Base-by-base conservation (phyloP, 1,139 yeast genomes). In the Debaryomyces nepalensis region DNA sequence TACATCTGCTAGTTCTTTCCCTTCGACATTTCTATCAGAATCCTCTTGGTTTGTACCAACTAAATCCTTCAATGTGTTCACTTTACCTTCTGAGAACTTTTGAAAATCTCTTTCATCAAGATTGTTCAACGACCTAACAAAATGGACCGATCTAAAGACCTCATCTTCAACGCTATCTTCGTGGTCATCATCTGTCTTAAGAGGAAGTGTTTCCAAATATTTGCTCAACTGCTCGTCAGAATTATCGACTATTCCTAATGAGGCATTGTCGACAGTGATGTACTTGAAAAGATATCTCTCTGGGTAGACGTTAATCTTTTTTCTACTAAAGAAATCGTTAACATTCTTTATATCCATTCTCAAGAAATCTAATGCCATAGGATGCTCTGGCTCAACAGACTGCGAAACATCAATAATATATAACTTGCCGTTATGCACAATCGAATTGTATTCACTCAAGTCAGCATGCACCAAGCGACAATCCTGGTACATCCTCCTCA, bases 261-360 rank as follows among this genome's bases (percentile, higher is more conserved):
- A 70, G 5, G 73, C 73, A 43, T 77, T 48, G 20, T 62, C 52
- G 47, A 68, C 67, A 39, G 66, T 86, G 20, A 90, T 81, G 57
- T 85, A 89, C 57, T 81, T 82, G 68, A 91, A 95, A 21, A 93
- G 74, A 24, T 81, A 73, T 48, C 96, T 75, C 61, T 93, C 99
- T 2, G 95, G 81, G 52, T 87, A 86, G 4, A 88, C 85, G 43
- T 79, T 77, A 31, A 90, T 87, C 60, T 84, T 82, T 55, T 77
- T 77, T 46, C 83, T 75, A 44, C 73, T 70, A 57, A 95, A 95
- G 62, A 84, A 95, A 55, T 87, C 95, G 58, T 90, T 93, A 14
- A 93, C 90, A 57, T 95, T 95, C 63, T 91, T 93, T 57, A 95
- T 91, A 64, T 95, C 99, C 99, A 93, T 93, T 59, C 99, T 74